Conservation (phyloP, 2,329 filamentous ascomycete species). For the Pestalotiopsis sp. region DNA sequence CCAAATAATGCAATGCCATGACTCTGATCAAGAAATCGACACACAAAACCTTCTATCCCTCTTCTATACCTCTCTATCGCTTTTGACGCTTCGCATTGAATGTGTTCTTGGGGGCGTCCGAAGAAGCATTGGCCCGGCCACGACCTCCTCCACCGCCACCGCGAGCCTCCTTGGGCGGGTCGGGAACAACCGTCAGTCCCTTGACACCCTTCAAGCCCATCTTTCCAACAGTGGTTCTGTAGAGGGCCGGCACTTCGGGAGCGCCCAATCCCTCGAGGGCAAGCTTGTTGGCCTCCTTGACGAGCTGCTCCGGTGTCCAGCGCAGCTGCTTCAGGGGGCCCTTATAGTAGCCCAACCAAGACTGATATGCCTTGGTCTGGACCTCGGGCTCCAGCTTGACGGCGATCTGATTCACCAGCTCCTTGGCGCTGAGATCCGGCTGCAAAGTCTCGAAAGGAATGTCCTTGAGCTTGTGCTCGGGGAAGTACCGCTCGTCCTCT, state of each 20-base stretch:
- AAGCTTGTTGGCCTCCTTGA: constrained; percentile 52
- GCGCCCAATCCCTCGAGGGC: constrained; percentile 49
- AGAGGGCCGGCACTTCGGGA: constrained; percentile 47
- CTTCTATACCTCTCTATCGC: not conserved
- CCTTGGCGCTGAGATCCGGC: constrained; percentile 44
- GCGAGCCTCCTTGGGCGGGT: constrained; percentile 35
- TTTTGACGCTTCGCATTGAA: constrained; percentile 1
- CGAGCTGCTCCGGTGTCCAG: constrained; percentile 39
- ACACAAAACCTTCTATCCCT: not conserved
- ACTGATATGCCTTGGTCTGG: constrained; percentile 54
- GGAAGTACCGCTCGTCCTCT: constrained; percentile 52
- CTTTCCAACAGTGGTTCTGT: constrained; percentile 52
- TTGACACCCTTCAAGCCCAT: constrained; percentile 57
- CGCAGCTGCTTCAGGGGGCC: constrained; percentile 44
- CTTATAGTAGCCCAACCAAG: constrained; percentile 59
- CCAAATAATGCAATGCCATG: not conserved
- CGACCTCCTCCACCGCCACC: constrained; percentile 25
- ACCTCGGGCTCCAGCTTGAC: constrained; percentile 43
- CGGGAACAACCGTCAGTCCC: constrained; percentile 49
- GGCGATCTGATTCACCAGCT: constrained; percentile 40
- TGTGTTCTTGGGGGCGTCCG: not conserved
- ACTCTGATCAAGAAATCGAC: not conserved
- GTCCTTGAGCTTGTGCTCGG: constrained; percentile 50
- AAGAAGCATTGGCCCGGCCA: not conserved
- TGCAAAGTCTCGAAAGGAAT: constrained; percentile 52